Evolutionary conservation across 2,329 filamentous ascomycete genomes (phyloP), one percentile per base, ranked within the genome.

Genomic region (Seiridium cupressi): DNA sequence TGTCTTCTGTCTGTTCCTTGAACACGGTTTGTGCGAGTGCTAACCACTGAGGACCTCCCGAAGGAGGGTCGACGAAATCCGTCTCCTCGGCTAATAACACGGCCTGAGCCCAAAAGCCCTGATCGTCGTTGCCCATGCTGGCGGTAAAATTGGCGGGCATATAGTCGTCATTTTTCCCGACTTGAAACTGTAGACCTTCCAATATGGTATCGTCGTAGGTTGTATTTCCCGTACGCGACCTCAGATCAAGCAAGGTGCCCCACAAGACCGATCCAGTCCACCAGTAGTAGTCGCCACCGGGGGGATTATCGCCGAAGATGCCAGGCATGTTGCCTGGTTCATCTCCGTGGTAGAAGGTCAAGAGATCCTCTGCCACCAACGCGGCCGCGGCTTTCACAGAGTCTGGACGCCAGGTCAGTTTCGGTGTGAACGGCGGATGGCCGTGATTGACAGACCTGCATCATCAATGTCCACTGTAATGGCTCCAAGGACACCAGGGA

Each of bases 51-150:
- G 81, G 78, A 44, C 78, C 62, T 8, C 72, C 76, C 0, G 73
- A 60, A 0, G 76, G 72, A 2, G 82, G 78, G 61, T 84, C 78
- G 1, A 81, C 81, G 61, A 85, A 87, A 58, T 81, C 83, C 44
- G 82, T 78, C 69, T 89, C 85, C 26, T 81, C 81, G 2, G 86
- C 87, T 4, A 79, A 77, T 63, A 89, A 78, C 13, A 82, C 84
- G 2, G 86, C 84, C 65, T 88, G 76, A 2, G 79, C 85, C 87
- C 87, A 89, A 66, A 88, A 84, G 6, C 81, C 78, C 72, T 84
- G 82, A 61, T 85, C 82, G 61, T 84, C 80, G 62, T 84, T 85
- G 61, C 79, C 79, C 26, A 68, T 53, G 1, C 57, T 60, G 3
- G 42, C 62, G 4, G 73, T 69, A 65, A 72, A 74, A 63, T 78